phyloP scores from a whole-genome alignment of 1,284 basidiomycete species.

The Apiotrichum porosum region DNA sequence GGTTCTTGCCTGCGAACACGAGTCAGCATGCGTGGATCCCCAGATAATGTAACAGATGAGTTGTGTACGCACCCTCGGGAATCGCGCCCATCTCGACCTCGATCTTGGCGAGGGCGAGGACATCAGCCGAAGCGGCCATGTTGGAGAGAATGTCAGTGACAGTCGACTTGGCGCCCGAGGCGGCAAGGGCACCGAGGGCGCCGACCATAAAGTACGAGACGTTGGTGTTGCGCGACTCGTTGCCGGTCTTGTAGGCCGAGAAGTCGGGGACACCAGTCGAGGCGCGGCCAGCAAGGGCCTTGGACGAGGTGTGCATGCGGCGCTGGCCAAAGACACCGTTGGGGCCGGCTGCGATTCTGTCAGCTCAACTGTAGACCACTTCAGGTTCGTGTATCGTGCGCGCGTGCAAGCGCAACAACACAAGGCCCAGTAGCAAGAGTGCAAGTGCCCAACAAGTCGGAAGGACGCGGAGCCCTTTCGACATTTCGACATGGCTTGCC shows the following conservation, averaged over 20 bases:
- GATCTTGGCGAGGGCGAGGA: slow-evolving; percentile 95
- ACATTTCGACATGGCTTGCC: no score
- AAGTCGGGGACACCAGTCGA: slow-evolving; percentile 79
- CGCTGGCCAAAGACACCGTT: slow-evolving; percentile 56
- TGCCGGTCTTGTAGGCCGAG: slow-evolving; percentile 69
- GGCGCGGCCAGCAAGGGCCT: slow-evolving; percentile 43
- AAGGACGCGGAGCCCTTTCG: no score
- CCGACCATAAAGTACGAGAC: slow-evolving; percentile 98
- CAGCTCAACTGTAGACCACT: no score
- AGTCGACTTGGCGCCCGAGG: slow-evolving; percentile 88
- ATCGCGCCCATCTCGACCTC: slow-evolving; percentile 89
- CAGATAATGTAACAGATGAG: no score
- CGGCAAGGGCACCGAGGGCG: slow-evolving; percentile 86
- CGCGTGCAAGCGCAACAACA: no score
- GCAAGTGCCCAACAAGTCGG: no score
- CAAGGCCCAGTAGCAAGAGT: no score
- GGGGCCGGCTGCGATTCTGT: slow-evolving; percentile 40
- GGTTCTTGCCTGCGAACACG: slow-evolving; percentile 48
- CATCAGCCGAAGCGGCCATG: slow-evolving; percentile 96
- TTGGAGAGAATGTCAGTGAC: slow-evolving; percentile 92
- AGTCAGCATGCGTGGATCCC: no score
- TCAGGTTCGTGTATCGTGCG: no score
- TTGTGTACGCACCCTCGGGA: slow-evolving; percentile 78
- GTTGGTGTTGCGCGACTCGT: slow-evolving; percentile 68
- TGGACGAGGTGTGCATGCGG: slow-evolving; percentile 54